Percentiles rank a stretch among this genome's conserved stretches.
Evolutionary conservation across 257 asterid genomes (phyloP).

Genomic region (Scutellaria minor): DNA sequence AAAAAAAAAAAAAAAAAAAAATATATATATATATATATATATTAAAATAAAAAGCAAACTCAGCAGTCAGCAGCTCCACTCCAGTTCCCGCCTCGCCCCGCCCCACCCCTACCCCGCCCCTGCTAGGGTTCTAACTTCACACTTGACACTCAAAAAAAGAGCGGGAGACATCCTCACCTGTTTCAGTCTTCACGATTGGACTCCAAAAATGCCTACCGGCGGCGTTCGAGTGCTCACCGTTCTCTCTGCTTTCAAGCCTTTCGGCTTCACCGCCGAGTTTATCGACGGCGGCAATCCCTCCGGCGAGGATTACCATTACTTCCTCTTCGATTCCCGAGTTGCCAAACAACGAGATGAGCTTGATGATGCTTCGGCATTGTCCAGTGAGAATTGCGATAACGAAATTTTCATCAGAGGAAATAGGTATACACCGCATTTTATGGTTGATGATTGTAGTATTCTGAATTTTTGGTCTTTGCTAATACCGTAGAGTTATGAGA

Average conservation of each 20-base stretch:
- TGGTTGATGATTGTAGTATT: not conserved
- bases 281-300: constrained; percentile 66
- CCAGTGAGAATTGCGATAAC: constrained; percentile 67
- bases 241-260: constrained; percentile 73
- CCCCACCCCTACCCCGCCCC: not conserved
- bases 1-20: too few species aligned
- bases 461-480: not conserved
- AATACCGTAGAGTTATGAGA: constrained; percentile 2
- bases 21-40: too few species aligned
- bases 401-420: constrained; percentile 83
- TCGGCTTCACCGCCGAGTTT: constrained; percentile 78
- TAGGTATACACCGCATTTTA: constrained; percentile 40
- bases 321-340: constrained; percentile 67
- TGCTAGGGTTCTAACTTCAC: constrained; percentile 34
- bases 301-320: constrained; percentile 58
- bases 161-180: constrained; percentile 45
- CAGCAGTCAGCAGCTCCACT: too few species aligned
- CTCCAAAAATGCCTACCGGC: constrained; percentile 52
- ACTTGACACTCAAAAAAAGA: constrained; percentile 30
- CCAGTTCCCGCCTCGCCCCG: too few species aligned
- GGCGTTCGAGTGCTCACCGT: constrained; percentile 73
- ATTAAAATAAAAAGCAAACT: too few species aligned
- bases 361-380: constrained; percentile 33
- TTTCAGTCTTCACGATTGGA: constrained; percentile 25
- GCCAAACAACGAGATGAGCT: constrained; percentile 59